Conservation (phyloP, 1,284 basidiomycete genomes). For the Sporisorium exsertum region DNA sequence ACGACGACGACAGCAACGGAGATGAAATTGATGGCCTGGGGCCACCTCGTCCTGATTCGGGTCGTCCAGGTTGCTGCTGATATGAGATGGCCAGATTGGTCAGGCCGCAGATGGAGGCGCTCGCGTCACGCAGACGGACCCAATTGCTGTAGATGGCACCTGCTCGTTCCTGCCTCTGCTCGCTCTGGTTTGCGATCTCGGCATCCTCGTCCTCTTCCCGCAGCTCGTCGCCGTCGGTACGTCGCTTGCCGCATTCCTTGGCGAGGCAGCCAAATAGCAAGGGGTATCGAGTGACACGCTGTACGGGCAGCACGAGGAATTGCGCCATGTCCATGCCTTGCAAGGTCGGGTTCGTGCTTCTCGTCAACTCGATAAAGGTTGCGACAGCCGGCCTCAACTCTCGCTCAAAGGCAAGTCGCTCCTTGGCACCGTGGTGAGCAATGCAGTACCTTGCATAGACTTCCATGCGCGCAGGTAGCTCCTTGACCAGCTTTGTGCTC, state of each 20-base stretch:
- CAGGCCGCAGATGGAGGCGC: constrained; percentile 19
- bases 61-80: constrained; percentile 11
- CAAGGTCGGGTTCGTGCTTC: constrained; percentile 22
- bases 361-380: constrained; percentile 20
- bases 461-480: constrained; percentile 24
- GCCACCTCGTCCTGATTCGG: not conserved
- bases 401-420: constrained; percentile 20
- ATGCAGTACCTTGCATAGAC: constrained; percentile 27
- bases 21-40: constrained; percentile 5
- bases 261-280: constrained; percentile 29
- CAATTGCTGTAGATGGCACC: constrained; percentile 17
- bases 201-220: constrained; percentile 18
- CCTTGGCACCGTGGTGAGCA: constrained; percentile 12
- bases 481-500: constrained; percentile 15
- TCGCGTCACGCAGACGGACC: constrained; percentile 13
- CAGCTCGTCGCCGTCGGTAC: constrained; percentile 11
- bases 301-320: constrained; percentile 26
- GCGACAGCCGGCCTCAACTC: constrained; percentile 19
- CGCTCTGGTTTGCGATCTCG: not conserved
- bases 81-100: constrained; percentile 32
- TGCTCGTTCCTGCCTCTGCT: constrained; percentile 10
- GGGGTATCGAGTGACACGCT: constrained; percentile 26
- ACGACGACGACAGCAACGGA: constrained; percentile 6
- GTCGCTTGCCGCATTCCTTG: constrained; percentile 22
- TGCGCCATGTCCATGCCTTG: constrained; percentile 31